These are phyloP conservation scores for Aspergillus hiratsukae DNA, from an alignment of 2,329 filamentous ascomycete genomes.

Conservation along the genomic window DNA sequence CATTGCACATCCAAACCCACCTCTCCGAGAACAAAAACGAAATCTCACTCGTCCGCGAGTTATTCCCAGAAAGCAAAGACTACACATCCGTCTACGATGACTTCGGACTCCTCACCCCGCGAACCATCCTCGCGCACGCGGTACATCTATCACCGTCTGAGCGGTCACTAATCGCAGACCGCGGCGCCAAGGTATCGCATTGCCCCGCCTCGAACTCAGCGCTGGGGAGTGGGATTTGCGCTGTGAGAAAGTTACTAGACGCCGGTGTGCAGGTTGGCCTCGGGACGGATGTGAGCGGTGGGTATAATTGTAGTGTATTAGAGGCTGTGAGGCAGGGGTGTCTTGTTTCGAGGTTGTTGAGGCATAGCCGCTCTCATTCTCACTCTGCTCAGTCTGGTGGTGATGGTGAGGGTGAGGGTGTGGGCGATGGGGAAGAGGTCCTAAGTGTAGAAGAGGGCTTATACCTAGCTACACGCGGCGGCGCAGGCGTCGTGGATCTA, in stretches of 20 bases:
- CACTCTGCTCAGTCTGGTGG: too few species aligned
- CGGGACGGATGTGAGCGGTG: slow-evolving; percentile 87
- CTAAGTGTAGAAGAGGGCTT: slow-evolving; percentile 81
- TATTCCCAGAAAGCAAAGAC: slow-evolving; percentile 62
- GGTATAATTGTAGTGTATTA: slow-evolving; percentile 75
- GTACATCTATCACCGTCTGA: slow-evolving; percentile 70
- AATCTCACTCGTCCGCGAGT: slow-evolving; percentile 60
- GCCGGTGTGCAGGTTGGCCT: slow-evolving; percentile 74
- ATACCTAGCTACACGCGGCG: slow-evolving; percentile 82
- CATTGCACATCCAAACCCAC: slow-evolving; percentile 71
- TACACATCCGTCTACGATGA: slow-evolving; percentile 80
- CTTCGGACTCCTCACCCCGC: slow-evolving; percentile 61
- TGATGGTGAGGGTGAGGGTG: too few species aligned
- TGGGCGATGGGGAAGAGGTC: slow-evolving; percentile 54
- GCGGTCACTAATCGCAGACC: slow-evolving; percentile 56
- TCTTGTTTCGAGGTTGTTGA: slow-evolving; percentile 66
- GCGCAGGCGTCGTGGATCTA: slow-evolving; percentile 75
- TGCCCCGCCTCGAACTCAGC: slow-evolving; percentile 84
- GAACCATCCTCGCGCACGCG: slow-evolving; percentile 81
- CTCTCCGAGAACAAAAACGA: slow-evolving; percentile 79
- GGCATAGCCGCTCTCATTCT: not conserved
- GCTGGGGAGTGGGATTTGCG: slow-evolving; percentile 72
- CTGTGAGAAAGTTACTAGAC: slow-evolving; percentile 69
- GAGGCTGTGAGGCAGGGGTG: slow-evolving; percentile 78
- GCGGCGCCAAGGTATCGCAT: slow-evolving; percentile 67